Evolutionary conservation across 2,329 filamentous ascomycete species (phyloP).

Genomic region (Rugonectria rugulosa): DNA sequence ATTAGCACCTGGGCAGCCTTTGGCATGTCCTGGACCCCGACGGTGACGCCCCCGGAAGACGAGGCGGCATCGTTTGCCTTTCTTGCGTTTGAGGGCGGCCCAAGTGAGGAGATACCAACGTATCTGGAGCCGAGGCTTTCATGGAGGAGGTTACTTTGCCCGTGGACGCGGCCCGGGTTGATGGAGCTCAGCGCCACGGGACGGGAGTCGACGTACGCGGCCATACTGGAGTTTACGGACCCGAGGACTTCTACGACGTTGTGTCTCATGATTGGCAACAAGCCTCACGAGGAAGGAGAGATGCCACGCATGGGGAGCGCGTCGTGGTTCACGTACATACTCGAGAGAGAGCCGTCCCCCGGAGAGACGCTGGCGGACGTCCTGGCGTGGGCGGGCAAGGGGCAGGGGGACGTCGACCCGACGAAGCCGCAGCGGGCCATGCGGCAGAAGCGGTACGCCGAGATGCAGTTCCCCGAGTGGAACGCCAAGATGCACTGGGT

Average conservation of each 20-base stretch:
- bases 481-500: constrained; percentile 11
- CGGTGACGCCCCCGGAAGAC: not conserved
- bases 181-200: constrained; percentile 7
- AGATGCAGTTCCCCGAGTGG: constrained; percentile 12
- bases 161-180: constrained; percentile 16
- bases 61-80: not conserved
- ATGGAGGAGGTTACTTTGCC: constrained; percentile 15
- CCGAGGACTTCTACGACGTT: constrained; percentile 5
- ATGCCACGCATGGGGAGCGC: not conserved
- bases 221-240: constrained; percentile 9
- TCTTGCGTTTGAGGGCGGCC: constrained; percentile 9
- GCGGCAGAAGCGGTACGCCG: constrained; percentile 1
- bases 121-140: constrained; percentile 13
- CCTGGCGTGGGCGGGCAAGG: not conserved
- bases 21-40: constrained; percentile 4
- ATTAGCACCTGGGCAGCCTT: constrained; percentile 17
- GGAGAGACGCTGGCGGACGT: constrained; percentile 11
- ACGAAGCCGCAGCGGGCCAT: not conserved
- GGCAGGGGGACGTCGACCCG: not conserved
- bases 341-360: not conserved
- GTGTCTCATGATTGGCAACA: constrained; percentile 8
- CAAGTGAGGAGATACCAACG: not conserved
- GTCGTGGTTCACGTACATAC: constrained; percentile 7
- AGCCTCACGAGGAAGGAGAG: not conserved
- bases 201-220: not conserved